Base-by-base conservation (phyloP, 2,329 filamentous ascomycete species). In the Penicillium polonicum region DNA sequence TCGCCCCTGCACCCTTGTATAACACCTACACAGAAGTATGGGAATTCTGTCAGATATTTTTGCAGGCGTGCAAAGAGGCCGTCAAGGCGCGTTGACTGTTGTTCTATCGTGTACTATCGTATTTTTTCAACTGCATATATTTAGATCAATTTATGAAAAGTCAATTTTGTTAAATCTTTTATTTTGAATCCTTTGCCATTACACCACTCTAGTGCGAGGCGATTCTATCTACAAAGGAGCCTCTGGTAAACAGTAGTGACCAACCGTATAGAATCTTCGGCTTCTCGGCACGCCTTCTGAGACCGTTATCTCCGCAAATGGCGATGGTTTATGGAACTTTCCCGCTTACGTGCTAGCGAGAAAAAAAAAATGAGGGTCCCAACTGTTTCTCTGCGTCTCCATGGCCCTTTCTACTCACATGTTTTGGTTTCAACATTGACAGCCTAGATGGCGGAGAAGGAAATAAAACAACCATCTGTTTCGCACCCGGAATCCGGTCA, bases 1-100 rank as follows among this genome's bases (percentile, higher is more conserved):
- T 95, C 1, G 91, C 92, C 2, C 92, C 92, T 1, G 88, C 89
- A 42, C 91, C 92, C 9, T 73, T 96, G 64, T 96, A 96, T 75
- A 93, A 93, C 68, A 85, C 83, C 0, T 95, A 90, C 70, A 80
- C 81, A 58, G 92, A 96, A 66, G 86, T 92, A 7, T 86, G 76
- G 77, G 72, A 75, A 17, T 90, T 90, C 69, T 80, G 78, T 51
- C 72, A 74, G 33, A 74, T 84, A 15, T 86, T 87, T 65, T 68
- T 76, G 6, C 67, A 74, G 41, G 83, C 82, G 3, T 83, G 80
- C 62, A 69, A 68, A 48, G 70, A 74, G 55, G 79, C 76, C 10
- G 63, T 68, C 23, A 58, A 66, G 27, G 55, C 58, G 36, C 57
- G 51, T 35, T 55, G 48, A 54, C 29, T 17, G 21, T 36, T 39